Conservation (phyloP, 2,329 filamentous ascomycete genomes). For the Paecilomyces dactylethromorphus region DNA sequence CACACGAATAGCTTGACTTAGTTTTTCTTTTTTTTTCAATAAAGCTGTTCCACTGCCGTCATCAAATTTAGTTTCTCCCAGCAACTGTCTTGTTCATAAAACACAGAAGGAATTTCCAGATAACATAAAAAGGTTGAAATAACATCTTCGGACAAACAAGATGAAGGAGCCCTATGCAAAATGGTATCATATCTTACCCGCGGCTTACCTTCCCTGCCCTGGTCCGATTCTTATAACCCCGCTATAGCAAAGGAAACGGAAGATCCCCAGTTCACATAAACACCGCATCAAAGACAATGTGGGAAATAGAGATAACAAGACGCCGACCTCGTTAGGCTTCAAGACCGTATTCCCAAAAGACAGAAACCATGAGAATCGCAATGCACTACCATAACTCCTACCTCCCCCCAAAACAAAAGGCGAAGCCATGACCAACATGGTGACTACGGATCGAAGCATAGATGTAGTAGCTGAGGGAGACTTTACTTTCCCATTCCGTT, state of each 20-base stretch:
- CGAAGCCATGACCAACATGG: neutral
- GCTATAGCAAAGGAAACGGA: neutral
- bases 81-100: neutral
- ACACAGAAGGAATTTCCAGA: neutral
- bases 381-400: neutral
- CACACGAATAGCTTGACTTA: neutral
- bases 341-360: neutral
- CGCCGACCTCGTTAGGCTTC: neutral
- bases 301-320: neutral
- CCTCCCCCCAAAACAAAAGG: neutral
- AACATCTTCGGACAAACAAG: neutral
- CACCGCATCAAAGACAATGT: neutral
- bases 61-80: neutral
- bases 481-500: slow-evolving; percentile 31
- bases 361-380: neutral
- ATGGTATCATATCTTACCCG: neutral
- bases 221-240: neutral
- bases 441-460: neutral
- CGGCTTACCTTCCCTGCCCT: neutral
- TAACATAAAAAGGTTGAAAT: neutral
- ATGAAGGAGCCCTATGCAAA: neutral
- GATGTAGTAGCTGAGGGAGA: neutral
- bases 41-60: neutral
- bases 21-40: neutral
- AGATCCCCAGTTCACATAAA: neutral